Evolutionary conservation across 176 grass and related monocot species (phyloP), one percentile per base, ranked within the genome.

Genomic region (Leersia perrieri): DNA sequence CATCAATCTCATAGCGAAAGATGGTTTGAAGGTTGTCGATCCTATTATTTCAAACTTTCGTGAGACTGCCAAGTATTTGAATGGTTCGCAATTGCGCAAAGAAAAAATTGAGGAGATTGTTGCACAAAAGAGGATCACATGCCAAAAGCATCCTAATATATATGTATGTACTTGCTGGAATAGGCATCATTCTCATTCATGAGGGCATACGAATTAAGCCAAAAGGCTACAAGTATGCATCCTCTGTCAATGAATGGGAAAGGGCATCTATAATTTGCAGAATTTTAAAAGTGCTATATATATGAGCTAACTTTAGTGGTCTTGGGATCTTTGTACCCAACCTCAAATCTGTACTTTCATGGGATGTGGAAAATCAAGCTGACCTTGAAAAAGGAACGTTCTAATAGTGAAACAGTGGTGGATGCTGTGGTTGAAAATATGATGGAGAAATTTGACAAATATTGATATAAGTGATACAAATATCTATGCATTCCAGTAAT

Each of bases 261-360:
- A 64, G 11, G 20, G 22, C 44, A 5, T 1, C 29, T 5, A 12
- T 49, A 18, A 20, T n/a, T 79, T 67, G 3, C 15, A 67, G 41
- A 51, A 32, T 79, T 22, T 25, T 68, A 7, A 12, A 79, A 0
- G 63, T 63, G 3, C 66, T 64, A 12, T 34, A n/a, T n/a, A n/a
- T n/a, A 53, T 51, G 41, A 67, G 2, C 42, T 42, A 14, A 67
- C 63, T 33, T 9, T 9, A 29, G 11, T 42, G 25, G 66, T 68
- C 34, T 67, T 31, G 1, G 7, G 42, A n/a, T 28, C 34, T 2
- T 79, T n/a, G 27, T 53, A 45, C 3, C 10, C 6, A 9, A 67
- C 63, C 1, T 67, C 76, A 33, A 79, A 79, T 20, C 20, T 79
- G 4, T 78, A 78, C 20, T 78, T 78, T 6, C 62, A 78, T 66